A percentile compares a stretch with the other conserved stretches of the same genome.
Evolutionary conservation across 306 rosid genomes (phyloP).

Genomic region (Pyrus pyrifolia): DNA sequence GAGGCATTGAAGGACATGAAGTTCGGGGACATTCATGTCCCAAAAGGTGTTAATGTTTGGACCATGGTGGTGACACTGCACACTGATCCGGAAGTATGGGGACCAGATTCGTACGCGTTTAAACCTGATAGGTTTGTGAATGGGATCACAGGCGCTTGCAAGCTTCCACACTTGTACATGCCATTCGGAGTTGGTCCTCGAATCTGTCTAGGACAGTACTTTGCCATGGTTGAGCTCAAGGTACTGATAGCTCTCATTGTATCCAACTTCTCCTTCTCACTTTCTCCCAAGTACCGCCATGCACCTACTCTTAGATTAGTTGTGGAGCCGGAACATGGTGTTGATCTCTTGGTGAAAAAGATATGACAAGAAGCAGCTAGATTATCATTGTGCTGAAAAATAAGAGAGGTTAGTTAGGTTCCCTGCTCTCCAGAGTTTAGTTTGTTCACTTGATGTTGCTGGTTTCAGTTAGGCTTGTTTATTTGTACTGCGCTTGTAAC

Average conservation of each 20-base stretch:
- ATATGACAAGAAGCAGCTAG: not conserved
- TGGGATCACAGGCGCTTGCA: conserved; percentile 20
- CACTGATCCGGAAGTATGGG: conserved; percentile 20
- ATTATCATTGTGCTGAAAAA: not conserved
- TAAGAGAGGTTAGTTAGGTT: not conserved
- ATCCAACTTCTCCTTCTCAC: conserved; percentile 33
- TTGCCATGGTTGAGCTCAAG: conserved; percentile 23
- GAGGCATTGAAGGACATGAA: conserved; percentile 18
- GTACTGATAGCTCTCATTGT: conserved; percentile 23
- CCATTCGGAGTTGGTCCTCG: conserved; percentile 23
- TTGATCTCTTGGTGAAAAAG: conserved; percentile 27
- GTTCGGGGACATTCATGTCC: conserved; percentile 7
- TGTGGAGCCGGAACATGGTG: conserved; percentile 35
- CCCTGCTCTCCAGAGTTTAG: too few species aligned
- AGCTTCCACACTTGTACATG: conserved; percentile 23
- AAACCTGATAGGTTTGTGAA: conserved; percentile 20
- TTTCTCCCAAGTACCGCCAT: conserved; percentile 32
- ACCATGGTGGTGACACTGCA: not conserved
- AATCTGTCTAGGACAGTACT: conserved; percentile 14
- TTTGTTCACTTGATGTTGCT: not conserved
- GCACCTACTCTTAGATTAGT: conserved; percentile 20
- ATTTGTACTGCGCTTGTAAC: not conserved
- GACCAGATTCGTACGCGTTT: conserved; percentile 12
- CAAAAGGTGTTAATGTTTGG: conserved; percentile 25
- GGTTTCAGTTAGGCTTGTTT: not conserved